A percentile compares a stretch with the other conserved stretches of the same genome.
Evolutionary conservation across 768 basidiomycete genomes (phyloP).

Genomic region (Leccinum rimulosum): DNA sequence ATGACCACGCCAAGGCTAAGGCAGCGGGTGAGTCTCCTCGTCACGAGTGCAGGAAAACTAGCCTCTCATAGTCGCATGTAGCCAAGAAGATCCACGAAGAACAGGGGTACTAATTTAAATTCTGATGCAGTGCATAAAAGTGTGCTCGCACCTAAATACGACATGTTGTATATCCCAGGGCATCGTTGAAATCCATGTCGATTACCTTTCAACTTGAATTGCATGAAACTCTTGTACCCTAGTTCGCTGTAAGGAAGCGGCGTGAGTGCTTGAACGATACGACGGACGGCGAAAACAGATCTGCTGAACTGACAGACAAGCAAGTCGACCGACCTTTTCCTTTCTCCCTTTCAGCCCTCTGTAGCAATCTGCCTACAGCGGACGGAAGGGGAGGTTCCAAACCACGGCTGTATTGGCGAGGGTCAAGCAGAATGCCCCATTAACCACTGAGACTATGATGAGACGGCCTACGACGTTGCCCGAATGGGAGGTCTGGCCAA

Average conservation of each 20-base stretch:
- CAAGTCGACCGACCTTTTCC: not conserved
- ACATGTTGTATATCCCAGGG: slow-evolving; percentile 10
- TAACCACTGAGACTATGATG: not conserved
- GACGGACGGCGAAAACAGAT: not conserved
- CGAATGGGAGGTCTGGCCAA: not conserved
- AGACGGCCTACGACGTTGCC: not conserved
- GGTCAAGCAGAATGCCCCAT: not conserved
- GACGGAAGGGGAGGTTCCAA: slow-evolving; percentile 19
- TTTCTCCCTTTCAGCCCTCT: slow-evolving; percentile 22
- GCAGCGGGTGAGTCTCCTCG: slow-evolving; percentile 27
- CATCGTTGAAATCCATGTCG: too few relatives aligned
- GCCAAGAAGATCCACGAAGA: slow-evolving; percentile 4
- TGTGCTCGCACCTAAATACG: slow-evolving; percentile 1
- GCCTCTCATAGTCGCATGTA: slow-evolving; percentile 7
- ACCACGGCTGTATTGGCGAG: not conserved
- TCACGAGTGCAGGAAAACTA: not conserved
- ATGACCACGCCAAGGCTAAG: slow-evolving; percentile 45
- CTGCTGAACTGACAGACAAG: not conserved
- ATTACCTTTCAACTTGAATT: not conserved
- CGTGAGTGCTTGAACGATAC: not conserved
- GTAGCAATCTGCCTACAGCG: slow-evolving; percentile 23
- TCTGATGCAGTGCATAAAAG: not conserved
- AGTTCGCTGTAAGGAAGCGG: not conserved
- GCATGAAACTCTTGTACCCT: not conserved
- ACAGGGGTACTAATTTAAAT: slow-evolving; percentile 1